Conservation (phyloP, 371 early-diverging fungal species). For the Mucor piriformis region DNA sequence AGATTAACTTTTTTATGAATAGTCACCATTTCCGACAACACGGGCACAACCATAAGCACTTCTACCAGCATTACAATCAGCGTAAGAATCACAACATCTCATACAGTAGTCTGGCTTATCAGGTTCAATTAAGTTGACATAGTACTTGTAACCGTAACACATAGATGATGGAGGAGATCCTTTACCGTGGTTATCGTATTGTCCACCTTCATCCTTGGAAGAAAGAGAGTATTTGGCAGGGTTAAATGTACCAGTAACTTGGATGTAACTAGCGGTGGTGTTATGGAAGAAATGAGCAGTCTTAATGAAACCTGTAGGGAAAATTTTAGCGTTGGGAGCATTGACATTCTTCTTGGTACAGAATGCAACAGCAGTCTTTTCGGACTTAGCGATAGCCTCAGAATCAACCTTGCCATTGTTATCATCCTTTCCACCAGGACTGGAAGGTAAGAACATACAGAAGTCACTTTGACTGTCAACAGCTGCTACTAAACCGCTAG, state of each 20-base stretch:
- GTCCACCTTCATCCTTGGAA: constrained; percentile 39
- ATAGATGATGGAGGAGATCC: constrained; percentile 31
- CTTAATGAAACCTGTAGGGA: constrained; percentile 35
- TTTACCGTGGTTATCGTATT: constrained; percentile 42
- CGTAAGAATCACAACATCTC: constrained; percentile 28
- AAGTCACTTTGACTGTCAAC: constrained; percentile 26
- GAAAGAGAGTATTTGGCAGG: constrained; percentile 35
- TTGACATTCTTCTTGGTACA: constrained; percentile 32
- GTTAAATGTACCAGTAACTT: constrained; percentile 44
- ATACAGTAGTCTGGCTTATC: constrained; percentile 31
- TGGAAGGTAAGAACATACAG: constrained; percentile 36
- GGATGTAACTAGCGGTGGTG: constrained; percentile 33
- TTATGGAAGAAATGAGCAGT: constrained; percentile 32
- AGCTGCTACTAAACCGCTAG: constrained; percentile 24
- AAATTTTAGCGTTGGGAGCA: constrained; percentile 34
- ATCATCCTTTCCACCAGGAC: constrained; percentile 27
- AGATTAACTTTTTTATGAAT: background rate
- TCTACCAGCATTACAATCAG: constrained; percentile 39
- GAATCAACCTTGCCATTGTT: constrained; percentile 27
- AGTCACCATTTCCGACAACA: constrained; percentile 23
- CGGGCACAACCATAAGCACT: constrained; percentile 39
- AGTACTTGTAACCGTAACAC: constrained; percentile 36
- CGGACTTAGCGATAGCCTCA: constrained; percentile 27
- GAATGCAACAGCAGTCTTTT: constrained; percentile 43
- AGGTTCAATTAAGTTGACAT: constrained; percentile 35